phyloP scores from a whole-genome alignment of 1,284 basidiomycete species.

The Lignosus rhinocerotis region DNA sequence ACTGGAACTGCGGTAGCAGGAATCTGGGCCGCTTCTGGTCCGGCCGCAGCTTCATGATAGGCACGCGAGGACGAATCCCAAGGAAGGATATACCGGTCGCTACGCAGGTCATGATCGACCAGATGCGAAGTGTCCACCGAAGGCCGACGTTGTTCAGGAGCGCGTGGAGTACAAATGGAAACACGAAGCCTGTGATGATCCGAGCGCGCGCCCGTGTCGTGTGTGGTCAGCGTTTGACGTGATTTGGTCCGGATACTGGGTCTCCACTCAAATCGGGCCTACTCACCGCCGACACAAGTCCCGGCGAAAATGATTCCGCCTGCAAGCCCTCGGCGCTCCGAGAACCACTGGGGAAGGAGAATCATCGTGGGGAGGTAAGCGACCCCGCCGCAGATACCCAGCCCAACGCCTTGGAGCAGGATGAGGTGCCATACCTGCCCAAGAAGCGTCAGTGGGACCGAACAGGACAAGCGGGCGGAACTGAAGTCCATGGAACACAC shows the following conservation, averaged over 20 bases:
- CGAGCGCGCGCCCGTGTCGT: background rate
- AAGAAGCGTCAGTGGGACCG: background rate
- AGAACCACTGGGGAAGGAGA: slow-evolving; percentile 27
- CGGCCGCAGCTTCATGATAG: slow-evolving; percentile 21
- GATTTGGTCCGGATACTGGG: background rate
- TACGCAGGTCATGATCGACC: slow-evolving; percentile 25
- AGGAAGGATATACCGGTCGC: slow-evolving; percentile 25
- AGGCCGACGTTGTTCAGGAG: slow-evolving; percentile 27
- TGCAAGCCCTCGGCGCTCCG: slow-evolving; percentile 29
- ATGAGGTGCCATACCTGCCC: slow-evolving; percentile 31
- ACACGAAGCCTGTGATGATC: slow-evolving; percentile 25
- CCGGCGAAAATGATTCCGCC: slow-evolving; percentile 33
- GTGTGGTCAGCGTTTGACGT: background rate
- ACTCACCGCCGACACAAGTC: slow-evolving; percentile 29
- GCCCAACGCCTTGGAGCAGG: slow-evolving; percentile 29
- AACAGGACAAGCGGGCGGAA: background rate
- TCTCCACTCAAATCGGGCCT: background rate
- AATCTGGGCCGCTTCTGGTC: slow-evolving; percentile 23
- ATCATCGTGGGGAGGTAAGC: slow-evolving; percentile 28
- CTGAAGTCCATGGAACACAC: background rate
- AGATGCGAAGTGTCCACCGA: slow-evolving; percentile 31
- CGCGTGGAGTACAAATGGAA: slow-evolving; percentile 30
- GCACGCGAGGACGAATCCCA: slow-evolving; percentile 28
- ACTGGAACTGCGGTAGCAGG: slow-evolving; percentile 28
- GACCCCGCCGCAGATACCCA: slow-evolving; percentile 28